These are phyloP conservation scores for Spathaspora arborariae DNA, from an alignment of 805 yeast species.

Conservation along the genomic window DNA sequence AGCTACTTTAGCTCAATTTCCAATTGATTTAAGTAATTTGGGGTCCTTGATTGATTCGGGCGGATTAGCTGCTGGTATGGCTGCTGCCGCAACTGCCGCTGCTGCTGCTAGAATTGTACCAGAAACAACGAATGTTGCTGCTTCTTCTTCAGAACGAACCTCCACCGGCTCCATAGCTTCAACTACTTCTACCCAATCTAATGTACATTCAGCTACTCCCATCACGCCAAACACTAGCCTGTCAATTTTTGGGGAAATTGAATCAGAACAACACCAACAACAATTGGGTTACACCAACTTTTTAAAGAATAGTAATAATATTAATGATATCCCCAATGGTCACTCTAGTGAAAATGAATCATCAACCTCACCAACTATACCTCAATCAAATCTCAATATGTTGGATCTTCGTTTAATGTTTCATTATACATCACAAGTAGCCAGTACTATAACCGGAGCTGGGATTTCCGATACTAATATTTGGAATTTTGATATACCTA, in stretches of 20 bases:
- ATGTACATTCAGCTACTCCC: constrained; percentile 5
- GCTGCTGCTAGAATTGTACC: neutral
- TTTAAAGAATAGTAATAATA: neutral
- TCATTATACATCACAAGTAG: constrained; percentile 81
- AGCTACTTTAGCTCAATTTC: constrained; percentile 42
- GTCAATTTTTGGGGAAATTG: neutral
- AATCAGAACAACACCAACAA: neutral
- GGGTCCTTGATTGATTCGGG: constrained; percentile 23
- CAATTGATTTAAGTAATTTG: constrained; percentile 35
- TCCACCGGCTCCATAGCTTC: constrained; percentile 6
- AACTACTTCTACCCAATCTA: constrained; percentile 4
- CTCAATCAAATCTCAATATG: constrained; percentile 47
- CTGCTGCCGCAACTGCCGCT: neutral
- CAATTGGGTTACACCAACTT: neutral
- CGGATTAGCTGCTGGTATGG: constrained; percentile 3
- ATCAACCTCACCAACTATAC: constrained; percentile 6
- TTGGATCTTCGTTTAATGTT: constrained; percentile 79
- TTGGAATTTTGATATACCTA: constrained; percentile 87
- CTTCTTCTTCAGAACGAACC: neutral
- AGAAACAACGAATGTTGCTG: neutral
- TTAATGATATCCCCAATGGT: neutral
- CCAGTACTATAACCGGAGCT: constrained; percentile 84
- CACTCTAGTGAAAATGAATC: neutral
- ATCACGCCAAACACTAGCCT: constrained; percentile 6
- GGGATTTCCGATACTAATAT: constrained; percentile 83